Evolutionary conservation across 2,329 filamentous ascomycete genomes (phyloP).

Genomic region (Zasmidium cellare): DNA sequence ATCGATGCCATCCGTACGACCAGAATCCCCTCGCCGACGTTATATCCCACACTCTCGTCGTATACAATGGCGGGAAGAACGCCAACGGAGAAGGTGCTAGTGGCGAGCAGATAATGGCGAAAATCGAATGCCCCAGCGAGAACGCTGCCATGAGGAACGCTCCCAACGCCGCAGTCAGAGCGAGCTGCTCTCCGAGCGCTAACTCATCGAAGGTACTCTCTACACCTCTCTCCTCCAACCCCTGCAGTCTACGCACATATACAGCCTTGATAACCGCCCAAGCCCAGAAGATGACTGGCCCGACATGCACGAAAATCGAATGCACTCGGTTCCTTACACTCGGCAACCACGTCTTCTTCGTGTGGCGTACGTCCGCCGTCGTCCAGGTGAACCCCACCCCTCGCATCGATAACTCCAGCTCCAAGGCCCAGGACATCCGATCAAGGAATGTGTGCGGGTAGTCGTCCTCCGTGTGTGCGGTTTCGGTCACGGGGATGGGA

Average conservation of each 20-base stretch:
- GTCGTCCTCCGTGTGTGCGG: constrained; percentile 40
- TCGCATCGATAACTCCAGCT: constrained; percentile 46
- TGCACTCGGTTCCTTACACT: constrained; percentile 42
- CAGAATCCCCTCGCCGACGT: constrained; percentile 43
- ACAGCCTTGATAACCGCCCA: constrained; percentile 38
- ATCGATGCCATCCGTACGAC: constrained; percentile 48
- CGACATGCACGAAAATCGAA: constrained; percentile 40
- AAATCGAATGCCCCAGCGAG: constrained; percentile 43
- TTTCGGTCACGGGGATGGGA: constrained; percentile 39
- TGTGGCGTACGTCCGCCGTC: constrained; percentile 47
- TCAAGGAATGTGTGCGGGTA: constrained; percentile 41
- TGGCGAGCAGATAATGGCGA: constrained; percentile 42
- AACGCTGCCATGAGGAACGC: constrained; percentile 48
- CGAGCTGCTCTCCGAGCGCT: constrained; percentile 35
- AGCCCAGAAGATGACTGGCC: constrained; percentile 38
- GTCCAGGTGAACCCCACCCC: constrained; percentile 49
- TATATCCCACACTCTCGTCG: constrained; percentile 43
- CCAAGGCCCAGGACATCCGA: constrained; percentile 46
- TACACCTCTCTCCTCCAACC: constrained; percentile 10
- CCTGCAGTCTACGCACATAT: constrained; percentile 33
- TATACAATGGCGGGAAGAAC: constrained; percentile 49
- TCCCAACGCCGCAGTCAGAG: constrained; percentile 42
- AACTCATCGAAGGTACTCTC: constrained; percentile 38
- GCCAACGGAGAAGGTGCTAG: constrained; percentile 43
- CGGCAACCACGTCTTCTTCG: constrained; percentile 45